Evolutionary conservation across 352 stramenopile genomes (phyloP).

Genomic region (Halophytophthora polymorphica): DNA sequence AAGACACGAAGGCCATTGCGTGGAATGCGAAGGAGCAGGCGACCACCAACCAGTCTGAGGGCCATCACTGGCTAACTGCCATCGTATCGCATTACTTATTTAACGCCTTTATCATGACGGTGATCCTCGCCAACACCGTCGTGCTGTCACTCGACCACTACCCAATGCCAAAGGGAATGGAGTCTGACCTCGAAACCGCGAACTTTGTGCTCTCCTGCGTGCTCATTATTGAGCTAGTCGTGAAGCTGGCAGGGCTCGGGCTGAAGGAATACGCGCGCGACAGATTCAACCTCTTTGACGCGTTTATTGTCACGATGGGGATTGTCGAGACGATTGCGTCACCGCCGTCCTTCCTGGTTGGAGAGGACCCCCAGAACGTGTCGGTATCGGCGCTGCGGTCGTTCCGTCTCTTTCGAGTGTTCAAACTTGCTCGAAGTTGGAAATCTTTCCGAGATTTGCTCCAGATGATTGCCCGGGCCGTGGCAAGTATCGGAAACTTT

Average conservation of each 20-base stretch:
- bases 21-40: slow-evolving; percentile 30
- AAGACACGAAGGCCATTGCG: slow-evolving; percentile 37
- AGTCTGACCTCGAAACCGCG: slow-evolving; percentile 61
- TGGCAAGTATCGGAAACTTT: slow-evolving; percentile 94
- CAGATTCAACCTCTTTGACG: slow-evolving; percentile 83
- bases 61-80: slow-evolving; percentile 45
- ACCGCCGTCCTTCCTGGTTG: slow-evolving; percentile 70
- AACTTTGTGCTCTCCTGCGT: slow-evolving; percentile 80
- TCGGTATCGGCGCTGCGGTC: slow-evolving; percentile 83
- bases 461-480: slow-evolving; percentile 83
- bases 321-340: slow-evolving; percentile 67
- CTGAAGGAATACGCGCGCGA: slow-evolving; percentile 68
- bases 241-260: slow-evolving; percentile 87
- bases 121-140: slow-evolving; percentile 84
- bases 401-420: slow-evolving; percentile 90
- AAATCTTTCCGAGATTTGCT: slow-evolving; percentile 90
- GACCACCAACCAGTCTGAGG: slow-evolving; percentile 19
- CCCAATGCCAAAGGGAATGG: slow-evolving; percentile 51
- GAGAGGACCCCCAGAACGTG: slow-evolving; percentile 48
- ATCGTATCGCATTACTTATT: slow-evolving; percentile 66
- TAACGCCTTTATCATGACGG: slow-evolving; percentile 55
- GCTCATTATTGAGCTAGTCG: slow-evolving; percentile 69
- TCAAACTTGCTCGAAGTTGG: slow-evolving; percentile 94
- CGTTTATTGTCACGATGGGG: slow-evolving; percentile 80
- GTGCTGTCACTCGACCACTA: slow-evolving; percentile 84